Evolutionary conservation across 495 filamentous ascomycete genomes (phyloP), one percentile per base, ranked within the genome.

Genomic region (Acidomyces sp.): DNA sequence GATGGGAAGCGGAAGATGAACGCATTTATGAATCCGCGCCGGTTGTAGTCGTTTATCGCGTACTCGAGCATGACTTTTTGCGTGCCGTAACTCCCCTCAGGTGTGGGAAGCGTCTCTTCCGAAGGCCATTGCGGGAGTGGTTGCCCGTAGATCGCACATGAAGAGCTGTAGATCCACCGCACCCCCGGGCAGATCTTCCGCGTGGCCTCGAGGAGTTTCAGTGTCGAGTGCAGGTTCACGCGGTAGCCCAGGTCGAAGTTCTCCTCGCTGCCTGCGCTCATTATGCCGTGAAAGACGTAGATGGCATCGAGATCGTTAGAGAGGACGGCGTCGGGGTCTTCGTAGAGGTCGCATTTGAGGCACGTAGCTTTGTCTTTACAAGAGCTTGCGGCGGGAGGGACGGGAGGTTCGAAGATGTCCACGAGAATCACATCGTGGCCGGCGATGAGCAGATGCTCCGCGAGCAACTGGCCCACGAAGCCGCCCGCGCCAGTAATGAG

Each of bases 241-340:
- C 58, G 57, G 37, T 83, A 66, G 2, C 80, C 82, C 11, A 82
- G 65, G 32, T 84, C 79, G 51, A 82, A 77, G 55, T 88, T 69
- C 18, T 75, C 75, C 55, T 92, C 84, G 13, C 75, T 67, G 32
- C 77, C 79, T 16, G 75, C 71, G 25, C 78, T 84, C 83, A 88
- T 87, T 61, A 92, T 84, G 33, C 84, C 84, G 59, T 92, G 84
- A 50, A 92, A 75, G 39, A 86, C 56, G 63, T 81, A 87, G 51
- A 82, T 66, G 12, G 74, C 77, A 47, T 73, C 65, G 0, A 82
- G 61, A 9, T 48, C 48, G 16, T 49, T 49, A 36, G 32, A 39
- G 34, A 55, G 39, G 17, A 48, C 39, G 24, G 30, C 20, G 19
- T 36, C 15, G 23, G 53, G 35, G 3, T 49, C 28, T n/a, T 43